Evolutionary conservation across 2,329 filamentous ascomycete species (phyloP).

Genomic region (Penicillium sp.): DNA sequence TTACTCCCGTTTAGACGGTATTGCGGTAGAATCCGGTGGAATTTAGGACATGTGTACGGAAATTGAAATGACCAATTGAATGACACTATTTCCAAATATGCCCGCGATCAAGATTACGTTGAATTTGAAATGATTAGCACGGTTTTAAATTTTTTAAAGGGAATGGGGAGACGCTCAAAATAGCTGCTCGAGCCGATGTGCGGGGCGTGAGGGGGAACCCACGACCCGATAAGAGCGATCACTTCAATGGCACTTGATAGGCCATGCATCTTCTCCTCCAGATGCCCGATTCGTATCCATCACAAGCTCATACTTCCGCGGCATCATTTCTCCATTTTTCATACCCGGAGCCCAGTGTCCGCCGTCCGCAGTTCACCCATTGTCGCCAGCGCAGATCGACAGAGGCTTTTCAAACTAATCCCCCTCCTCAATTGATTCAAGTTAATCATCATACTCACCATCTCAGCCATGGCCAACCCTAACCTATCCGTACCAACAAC

Average conservation of each 20-base stretch:
- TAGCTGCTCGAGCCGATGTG: slow-evolving; percentile 9
- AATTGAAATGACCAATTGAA: background rate
- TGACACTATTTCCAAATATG: background rate
- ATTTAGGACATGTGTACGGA: background rate
- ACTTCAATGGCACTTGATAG: background rate
- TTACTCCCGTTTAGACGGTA: slow-evolving; percentile 11
- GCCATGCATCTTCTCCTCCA: slow-evolving; percentile 14
- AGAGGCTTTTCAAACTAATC: background rate
- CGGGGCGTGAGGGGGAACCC: slow-evolving; percentile 21
- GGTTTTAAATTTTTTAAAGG: background rate
- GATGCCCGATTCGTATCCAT: slow-evolving; percentile 7
- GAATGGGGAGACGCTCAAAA: background rate
- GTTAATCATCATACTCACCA: no score
- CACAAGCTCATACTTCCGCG: background rate
- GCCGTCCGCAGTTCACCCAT: background rate
- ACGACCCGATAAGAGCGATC: slow-evolving; percentile 5
- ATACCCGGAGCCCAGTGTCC: no score
- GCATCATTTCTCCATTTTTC: background rate
- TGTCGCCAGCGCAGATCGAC: background rate
- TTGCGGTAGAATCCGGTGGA: background rate
- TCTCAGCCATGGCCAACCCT: slow-evolving; percentile 10
- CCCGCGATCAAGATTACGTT: background rate
- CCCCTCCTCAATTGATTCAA: background rate
- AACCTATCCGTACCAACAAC: slow-evolving; percentile 3
- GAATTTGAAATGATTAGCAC: background rate